Percentiles rank a stretch among this genome's conserved stretches.
These are phyloP conservation scores for Delitschia confertaspora DNA, from an alignment of 495 filamentous ascomycete genomes.

Conservation along the genomic window DNA sequence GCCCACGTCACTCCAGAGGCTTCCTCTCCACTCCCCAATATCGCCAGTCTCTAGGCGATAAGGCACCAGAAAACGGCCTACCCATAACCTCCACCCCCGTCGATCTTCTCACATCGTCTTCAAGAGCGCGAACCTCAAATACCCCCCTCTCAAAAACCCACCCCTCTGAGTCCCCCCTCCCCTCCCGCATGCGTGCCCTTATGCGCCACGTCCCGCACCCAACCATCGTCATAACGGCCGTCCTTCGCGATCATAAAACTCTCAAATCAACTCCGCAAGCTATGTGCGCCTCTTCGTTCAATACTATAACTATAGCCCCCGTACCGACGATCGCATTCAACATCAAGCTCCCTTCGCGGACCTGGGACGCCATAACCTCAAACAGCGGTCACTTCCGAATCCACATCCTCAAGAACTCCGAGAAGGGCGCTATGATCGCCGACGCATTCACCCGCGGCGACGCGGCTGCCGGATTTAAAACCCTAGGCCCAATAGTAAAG, in stretches of 20 bases:
- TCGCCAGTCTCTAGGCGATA: too few species aligned
- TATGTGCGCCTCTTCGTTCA: conserved; percentile 80
- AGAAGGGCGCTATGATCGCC: conserved; percentile 19
- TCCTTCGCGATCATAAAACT: not conserved
- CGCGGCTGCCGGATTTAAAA: conserved; percentile 1
- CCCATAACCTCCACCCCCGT: too few species aligned
- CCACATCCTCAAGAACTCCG: conserved; percentile 24
- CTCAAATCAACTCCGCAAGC: conserved; percentile 38
- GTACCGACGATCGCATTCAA: conserved; percentile 71
- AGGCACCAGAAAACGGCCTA: too few species aligned
- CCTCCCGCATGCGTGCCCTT: conserved; percentile 43
- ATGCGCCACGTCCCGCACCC: conserved; percentile 67
- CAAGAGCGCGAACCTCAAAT: too few species aligned
- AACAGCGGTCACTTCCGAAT: conserved; percentile 16
- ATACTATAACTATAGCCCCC: conserved; percentile 59
- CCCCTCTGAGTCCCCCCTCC: not conserved
- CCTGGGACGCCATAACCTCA: conserved; percentile 48
- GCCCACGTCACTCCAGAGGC: too few species aligned
- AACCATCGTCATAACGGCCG: conserved; percentile 62
- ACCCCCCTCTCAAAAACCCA: too few species aligned
- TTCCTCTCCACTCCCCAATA: too few species aligned
- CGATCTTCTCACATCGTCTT: too few species aligned
- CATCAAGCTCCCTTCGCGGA: conserved; percentile 62
- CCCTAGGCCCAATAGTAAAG: not conserved
- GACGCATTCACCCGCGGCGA: conserved; percentile 30